Evolutionary conservation across 2,329 filamentous ascomycete species (phyloP).

Genomic region (Paecilomyces sp.): DNA sequence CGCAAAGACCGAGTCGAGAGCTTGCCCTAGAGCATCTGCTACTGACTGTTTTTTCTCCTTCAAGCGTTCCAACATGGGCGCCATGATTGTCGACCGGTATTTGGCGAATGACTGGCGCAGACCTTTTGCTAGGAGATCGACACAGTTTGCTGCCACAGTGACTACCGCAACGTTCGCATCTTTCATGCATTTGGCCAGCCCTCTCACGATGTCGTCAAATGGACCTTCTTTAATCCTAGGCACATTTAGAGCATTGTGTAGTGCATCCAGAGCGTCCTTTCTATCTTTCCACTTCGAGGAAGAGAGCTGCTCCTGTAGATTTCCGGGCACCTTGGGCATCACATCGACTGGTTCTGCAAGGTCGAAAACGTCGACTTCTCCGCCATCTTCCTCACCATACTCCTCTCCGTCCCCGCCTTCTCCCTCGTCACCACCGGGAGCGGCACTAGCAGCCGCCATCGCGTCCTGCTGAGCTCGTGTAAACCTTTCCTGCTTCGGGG

Average conservation of each 20-base stretch:
- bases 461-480: conserved; percentile 85
- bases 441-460: conserved; percentile 60
- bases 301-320: conserved; percentile 74
- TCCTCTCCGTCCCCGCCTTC: conserved; percentile 54
- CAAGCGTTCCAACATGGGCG: conserved; percentile 85
- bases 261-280: conserved; percentile 83
- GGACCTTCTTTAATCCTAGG: conserved; percentile 87
- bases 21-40: conserved; percentile 77
- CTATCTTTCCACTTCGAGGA: conserved; percentile 98
- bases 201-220: conserved; percentile 75
- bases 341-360: conserved; percentile 84
- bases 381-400: conserved; percentile 50
- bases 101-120: conserved; percentile 70
- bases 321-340: conserved; percentile 68
- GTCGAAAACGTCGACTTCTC: conserved; percentile 73
- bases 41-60: conserved; percentile 96
- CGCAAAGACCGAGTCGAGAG: conserved; percentile 65
- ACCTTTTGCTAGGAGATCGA: conserved; percentile 82
- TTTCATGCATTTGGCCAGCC: conserved; percentile 94
- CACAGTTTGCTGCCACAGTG: conserved; percentile 84
- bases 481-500: conserved; percentile 84
- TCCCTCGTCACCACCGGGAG: conserved; percentile 50
- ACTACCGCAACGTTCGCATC: conserved; percentile 96
- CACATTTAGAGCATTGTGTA: conserved; percentile 70
- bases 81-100: conserved; percentile 73